These are phyloP conservation scores for Globomyces sp. DNA, from an alignment of 371 early-diverging fungal genomes.

Conservation along the genomic window DNA sequence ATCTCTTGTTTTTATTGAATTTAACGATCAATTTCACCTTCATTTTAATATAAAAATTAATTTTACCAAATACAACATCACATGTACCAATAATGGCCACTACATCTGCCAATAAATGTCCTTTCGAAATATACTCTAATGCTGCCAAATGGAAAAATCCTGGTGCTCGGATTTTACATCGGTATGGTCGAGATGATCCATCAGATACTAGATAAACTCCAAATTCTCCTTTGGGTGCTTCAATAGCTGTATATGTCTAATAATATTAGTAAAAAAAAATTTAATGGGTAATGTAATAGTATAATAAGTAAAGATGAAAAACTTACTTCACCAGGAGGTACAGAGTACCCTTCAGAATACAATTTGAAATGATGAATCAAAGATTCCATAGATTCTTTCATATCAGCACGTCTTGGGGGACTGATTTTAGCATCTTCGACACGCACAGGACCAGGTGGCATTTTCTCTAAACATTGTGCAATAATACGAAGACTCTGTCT, in stretches of 20 bases:
- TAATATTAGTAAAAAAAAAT: neutral
- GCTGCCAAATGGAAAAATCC: conserved; percentile 94
- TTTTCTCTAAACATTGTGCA: conserved; percentile 89
- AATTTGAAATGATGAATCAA: conserved; percentile 98
- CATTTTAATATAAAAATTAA: conserved; percentile 19
- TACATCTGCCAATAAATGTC: conserved; percentile 92
- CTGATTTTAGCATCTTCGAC: conserved; percentile 97
- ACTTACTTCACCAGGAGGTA: conserved; percentile 83
- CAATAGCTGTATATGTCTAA: conserved; percentile 91
- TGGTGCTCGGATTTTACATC: conserved; percentile 97
- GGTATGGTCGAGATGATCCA: conserved; percentile 91
- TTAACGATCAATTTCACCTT: conserved; percentile 32
- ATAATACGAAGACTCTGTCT: conserved; percentile 95
- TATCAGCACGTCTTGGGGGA: conserved; percentile 91
- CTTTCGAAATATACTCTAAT: conserved; percentile 84
- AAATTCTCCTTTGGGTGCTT: conserved; percentile 97
- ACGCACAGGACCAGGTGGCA: conserved; percentile 92
- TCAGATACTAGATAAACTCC: conserved; percentile 88
- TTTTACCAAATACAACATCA: conserved; percentile 86
- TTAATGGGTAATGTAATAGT: neutral
- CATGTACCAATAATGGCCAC: conserved; percentile 90
- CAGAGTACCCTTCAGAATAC: conserved; percentile 95
- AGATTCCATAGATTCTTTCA: conserved; percentile 99
- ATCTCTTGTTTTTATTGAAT: neutral
- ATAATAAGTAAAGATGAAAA: too few relatives aligned